Conservation (phyloP, 139 green algal species). For the Chlorella sp. region DNA sequence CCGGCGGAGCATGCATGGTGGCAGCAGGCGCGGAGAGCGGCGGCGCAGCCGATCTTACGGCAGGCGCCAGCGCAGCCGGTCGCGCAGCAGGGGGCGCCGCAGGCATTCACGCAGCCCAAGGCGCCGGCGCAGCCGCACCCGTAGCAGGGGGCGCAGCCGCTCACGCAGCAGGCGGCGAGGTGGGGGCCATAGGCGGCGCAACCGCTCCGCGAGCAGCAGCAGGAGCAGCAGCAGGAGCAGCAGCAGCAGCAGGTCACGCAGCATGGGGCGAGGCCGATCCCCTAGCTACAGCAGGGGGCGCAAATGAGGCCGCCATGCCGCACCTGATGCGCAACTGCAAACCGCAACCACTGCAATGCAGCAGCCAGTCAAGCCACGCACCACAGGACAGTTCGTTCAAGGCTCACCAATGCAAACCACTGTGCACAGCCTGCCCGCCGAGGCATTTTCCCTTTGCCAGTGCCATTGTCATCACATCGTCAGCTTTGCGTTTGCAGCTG, state of each 20-base stretch:
- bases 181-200: neutral
- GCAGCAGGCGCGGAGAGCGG: neutral
- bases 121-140: neutral
- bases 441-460: too few species aligned
- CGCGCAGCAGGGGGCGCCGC: too few species aligned
- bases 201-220: neutral
- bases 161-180: too few species aligned
- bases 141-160: neutral
- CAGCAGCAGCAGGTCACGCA: neutral
- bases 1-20: neutral
- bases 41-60: neutral
- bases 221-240: neutral
- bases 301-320: neutral
- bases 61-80: neutral
- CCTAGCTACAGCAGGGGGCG: neutral
- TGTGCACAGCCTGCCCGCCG: too few species aligned
- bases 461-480: too few species aligned
- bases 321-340: too few species aligned
- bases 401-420: too few species aligned
- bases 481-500: neutral
- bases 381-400: too few species aligned
- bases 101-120: neutral
- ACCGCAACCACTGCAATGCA: too few species aligned
- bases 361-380: too few species aligned
- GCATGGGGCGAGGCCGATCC: neutral